A percentile compares a stretch with the other conserved stretches of the same genome.
These are phyloP conservation scores for Leptographium flavum DNA, from an alignment of 2,329 filamentous ascomycete genomes.

Conservation along the genomic window DNA sequence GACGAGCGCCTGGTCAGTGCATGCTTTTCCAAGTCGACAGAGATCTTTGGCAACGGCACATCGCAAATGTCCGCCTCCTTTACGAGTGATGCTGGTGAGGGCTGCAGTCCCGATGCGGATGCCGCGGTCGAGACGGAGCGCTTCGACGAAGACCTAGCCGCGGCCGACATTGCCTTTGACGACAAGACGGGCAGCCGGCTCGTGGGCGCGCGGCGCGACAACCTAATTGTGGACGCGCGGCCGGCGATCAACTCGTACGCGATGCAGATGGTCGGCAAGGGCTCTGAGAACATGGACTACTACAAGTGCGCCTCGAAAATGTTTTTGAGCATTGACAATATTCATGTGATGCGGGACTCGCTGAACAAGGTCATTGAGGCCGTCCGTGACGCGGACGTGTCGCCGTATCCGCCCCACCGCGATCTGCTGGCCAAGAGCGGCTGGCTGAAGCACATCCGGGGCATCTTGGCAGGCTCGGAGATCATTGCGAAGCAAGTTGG, in stretches of 20 bases:
- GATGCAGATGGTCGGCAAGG: slow-evolving; percentile 85
- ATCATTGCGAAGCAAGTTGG: slow-evolving; percentile 80
- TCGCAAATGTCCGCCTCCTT: too few species aligned
- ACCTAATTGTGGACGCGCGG: slow-evolving; percentile 89
- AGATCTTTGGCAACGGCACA: slow-evolving; percentile 21
- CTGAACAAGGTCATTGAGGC: slow-evolving; percentile 77
- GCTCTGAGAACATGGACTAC: slow-evolving; percentile 95
- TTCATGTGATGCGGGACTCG: slow-evolving; percentile 93
- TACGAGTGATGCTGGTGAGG: background rate
- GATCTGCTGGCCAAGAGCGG: slow-evolving; percentile 70
- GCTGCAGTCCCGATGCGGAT: background rate
- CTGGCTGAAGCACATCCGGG: slow-evolving; percentile 82
- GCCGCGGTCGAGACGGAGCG: slow-evolving; percentile 41
- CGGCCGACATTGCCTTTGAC: slow-evolving; percentile 36
- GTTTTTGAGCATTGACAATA: slow-evolving; percentile 94
- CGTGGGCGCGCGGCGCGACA: slow-evolving; percentile 80
- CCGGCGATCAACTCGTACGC: slow-evolving; percentile 89
- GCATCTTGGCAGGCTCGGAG: slow-evolving; percentile 69
- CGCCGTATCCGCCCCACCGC: slow-evolving; percentile 65
- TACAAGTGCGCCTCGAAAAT: slow-evolving; percentile 86
- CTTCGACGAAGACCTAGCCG: slow-evolving; percentile 54
- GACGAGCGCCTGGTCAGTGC: slow-evolving; percentile 88
- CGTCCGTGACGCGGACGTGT: slow-evolving; percentile 83
- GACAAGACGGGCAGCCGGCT: slow-evolving; percentile 46
- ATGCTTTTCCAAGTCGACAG: slow-evolving; percentile 64